A percentile compares a stretch with the other conserved stretches of the same genome.
Evolutionary conservation across 306 rosid genomes (phyloP).

Genomic region (Castanea mollissima): DNA sequence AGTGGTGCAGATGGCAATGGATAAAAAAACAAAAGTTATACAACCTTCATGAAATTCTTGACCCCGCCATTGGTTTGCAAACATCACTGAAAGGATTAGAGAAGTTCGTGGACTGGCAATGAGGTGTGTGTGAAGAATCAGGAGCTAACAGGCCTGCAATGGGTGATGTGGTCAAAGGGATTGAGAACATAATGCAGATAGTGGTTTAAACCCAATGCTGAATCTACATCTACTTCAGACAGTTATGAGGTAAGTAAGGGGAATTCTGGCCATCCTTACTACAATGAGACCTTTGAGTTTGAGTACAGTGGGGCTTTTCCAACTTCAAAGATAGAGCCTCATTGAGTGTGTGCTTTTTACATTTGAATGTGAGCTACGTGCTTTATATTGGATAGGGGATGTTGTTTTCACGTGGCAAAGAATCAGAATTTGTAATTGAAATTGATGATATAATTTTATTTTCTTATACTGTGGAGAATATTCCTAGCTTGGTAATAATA

Average conservation of each 20-base stretch:
- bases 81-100: slow-evolving; percentile 27
- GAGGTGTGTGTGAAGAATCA: slow-evolving; percentile 35
- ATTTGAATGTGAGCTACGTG: neutral
- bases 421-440: neutral
- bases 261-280: slow-evolving; percentile 12
- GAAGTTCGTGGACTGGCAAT: slow-evolving; percentile 41
- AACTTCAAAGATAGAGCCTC: slow-evolving; percentile 2
- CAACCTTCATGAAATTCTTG: slow-evolving; percentile 31
- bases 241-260: slow-evolving; percentile 16
- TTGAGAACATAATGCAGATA: slow-evolving; percentile 34
- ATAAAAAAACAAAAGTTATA: slow-evolving; percentile 25
- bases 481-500: neutral
- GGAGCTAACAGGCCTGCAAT: slow-evolving; percentile 39
- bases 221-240: slow-evolving; percentile 22
- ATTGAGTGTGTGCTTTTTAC: neutral
- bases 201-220: slow-evolving; percentile 26
- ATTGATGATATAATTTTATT: neutral
- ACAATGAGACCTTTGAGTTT: neutral
- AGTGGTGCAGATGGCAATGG: slow-evolving; percentile 30
- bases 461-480: neutral
- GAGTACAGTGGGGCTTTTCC: slow-evolving; percentile 28
- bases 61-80: slow-evolving; percentile 17
- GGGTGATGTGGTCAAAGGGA: slow-evolving; percentile 44
- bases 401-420: neutral
- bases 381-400: neutral